Percentiles rank a stretch among this genome's conserved stretches.
Conservation (phyloP, 345 rosid genomes). For the Viola odorata region DNA sequence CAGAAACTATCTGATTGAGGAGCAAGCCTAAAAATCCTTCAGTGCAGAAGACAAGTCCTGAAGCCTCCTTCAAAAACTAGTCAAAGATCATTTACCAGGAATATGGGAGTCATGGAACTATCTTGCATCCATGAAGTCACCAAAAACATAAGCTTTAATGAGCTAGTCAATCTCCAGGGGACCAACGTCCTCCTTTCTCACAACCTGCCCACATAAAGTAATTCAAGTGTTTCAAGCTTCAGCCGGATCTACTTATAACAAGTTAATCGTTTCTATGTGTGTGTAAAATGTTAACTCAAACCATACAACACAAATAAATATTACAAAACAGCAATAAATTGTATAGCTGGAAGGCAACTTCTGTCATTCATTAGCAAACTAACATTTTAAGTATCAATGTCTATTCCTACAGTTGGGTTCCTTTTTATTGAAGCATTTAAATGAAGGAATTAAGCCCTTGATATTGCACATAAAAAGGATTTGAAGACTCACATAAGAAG, state of each 20-base stretch:
- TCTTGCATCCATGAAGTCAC: not conserved
- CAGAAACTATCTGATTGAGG: no score
- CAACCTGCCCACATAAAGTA: conserved; percentile 38
- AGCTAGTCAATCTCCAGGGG: conserved; percentile 34
- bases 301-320: no score
- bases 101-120: no score
- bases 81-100: not conserved
- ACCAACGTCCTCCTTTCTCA: conserved; percentile 46
- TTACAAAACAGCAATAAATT: not conserved
- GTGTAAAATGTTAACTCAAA: not conserved
- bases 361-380: not conserved
- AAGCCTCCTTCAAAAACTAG: not conserved
- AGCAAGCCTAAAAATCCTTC: no score
- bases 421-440: no score
- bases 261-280: no score
- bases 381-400: no score
- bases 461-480: no score
- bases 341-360: not conserved
- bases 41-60: no score
- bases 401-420: no score
- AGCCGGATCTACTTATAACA: not conserved
- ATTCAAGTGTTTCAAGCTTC: not conserved
- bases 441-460: no score
- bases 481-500: no score
- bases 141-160: not conserved